phyloP scores from a whole-genome alignment of 2,329 filamentous ascomycete genomes.

The Juglanconis juglandina region DNA sequence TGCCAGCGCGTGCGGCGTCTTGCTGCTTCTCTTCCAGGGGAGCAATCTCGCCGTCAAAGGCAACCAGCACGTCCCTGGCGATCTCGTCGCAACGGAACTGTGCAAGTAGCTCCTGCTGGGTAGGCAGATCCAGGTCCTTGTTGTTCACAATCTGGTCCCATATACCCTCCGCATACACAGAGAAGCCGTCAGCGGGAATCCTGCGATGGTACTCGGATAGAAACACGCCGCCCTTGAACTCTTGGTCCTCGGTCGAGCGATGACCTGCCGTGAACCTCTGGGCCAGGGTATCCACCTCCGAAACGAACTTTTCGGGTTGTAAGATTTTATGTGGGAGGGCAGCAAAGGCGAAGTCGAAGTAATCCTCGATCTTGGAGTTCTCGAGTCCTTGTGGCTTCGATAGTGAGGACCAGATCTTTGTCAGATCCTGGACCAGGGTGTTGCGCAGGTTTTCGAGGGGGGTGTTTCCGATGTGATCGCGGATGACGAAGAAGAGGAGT shows the following conservation, averaged over 20 bases:
- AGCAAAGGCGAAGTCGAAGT: conserved; percentile 97
- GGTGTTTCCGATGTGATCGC: conserved; percentile 90
- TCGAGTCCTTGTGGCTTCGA: conserved; percentile 90
- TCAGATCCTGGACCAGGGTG: conserved; percentile 85
- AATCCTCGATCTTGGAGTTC: conserved; percentile 85
- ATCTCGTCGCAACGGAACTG: conserved; percentile 99
- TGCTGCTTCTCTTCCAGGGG: conserved; percentile 86
- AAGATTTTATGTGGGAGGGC: conserved; percentile 95
- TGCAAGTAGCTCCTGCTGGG: conserved; percentile 92
- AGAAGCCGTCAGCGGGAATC: conserved; percentile 96
- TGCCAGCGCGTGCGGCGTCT: conserved; percentile 69
- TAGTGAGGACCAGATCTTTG: conserved; percentile 87
- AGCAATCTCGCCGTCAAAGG: conserved; percentile 75
- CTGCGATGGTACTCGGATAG: conserved; percentile 91
- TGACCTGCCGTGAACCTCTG: conserved; percentile 79
- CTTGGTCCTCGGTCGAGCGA: conserved; percentile 69
- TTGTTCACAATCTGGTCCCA: conserved; percentile 99
- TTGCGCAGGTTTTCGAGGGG: conserved; percentile 86
- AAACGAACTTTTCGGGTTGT: conserved; percentile 84
- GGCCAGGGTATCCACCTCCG: conserved; percentile 76
- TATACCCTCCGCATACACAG: conserved; percentile 85
- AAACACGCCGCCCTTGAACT: conserved; percentile 77
- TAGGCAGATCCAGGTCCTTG: conserved; percentile 94
- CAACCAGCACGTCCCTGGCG: conserved; percentile 76
- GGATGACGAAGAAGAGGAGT: conserved; percentile 96